Base-by-base conservation (phyloP, 129 eudicot genomes). In the sunflower (Helianthus annuus) region DNA sequence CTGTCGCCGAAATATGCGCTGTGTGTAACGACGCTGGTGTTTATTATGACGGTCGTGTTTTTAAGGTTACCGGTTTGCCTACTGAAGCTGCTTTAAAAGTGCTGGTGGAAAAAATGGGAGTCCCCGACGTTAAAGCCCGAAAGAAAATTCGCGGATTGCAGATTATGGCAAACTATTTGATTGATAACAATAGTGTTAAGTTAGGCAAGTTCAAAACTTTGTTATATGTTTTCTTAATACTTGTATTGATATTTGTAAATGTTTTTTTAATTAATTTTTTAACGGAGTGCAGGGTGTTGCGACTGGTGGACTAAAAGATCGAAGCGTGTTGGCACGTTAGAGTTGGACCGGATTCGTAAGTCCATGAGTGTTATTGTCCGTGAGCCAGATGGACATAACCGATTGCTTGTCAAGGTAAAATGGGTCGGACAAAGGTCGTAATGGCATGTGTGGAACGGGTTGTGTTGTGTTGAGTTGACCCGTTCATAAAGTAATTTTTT, bases 71-170 rank as follows among this genome's bases (percentile, higher is more conserved):
- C 9, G 93, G 97, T 13, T 78, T 91, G 85, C 97, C 96, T 39
- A 91, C 97, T 40, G 93, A 91, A 79, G 97, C 96, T 19, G 97
- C 97, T 58, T 94, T 91, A 17, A 86, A 91, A 80, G 92, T 91
- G 73, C 76, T 91, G 84, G 93, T 86, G 8, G 97, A 91, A 66
- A 91, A 91, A 80, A 88, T 88, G 96, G 97, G 96, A 36, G 87
- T 84, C 46, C 90, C 92, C 3, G 91, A 86, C 73, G 72, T 66
- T 14, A 88, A 80, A 71, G 88, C 80, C 6, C 78, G 76, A 66
- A 88, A 74, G n/a, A 83, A 45, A 59, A 85, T 81, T 10, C 81
- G 85, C 17, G 86, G 81, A 46, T 70, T 76, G 38, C 86, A 81
- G 74, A 71, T 78, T 73, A 65, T 74, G 64, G 79, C 83, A 39